A percentile compares a stretch with the other conserved stretches of the same genome.
These are phyloP conservation scores for Exophiala viscosa DNA, from an alignment of 2,329 filamentous ascomycete genomes.

Conservation along the genomic window DNA sequence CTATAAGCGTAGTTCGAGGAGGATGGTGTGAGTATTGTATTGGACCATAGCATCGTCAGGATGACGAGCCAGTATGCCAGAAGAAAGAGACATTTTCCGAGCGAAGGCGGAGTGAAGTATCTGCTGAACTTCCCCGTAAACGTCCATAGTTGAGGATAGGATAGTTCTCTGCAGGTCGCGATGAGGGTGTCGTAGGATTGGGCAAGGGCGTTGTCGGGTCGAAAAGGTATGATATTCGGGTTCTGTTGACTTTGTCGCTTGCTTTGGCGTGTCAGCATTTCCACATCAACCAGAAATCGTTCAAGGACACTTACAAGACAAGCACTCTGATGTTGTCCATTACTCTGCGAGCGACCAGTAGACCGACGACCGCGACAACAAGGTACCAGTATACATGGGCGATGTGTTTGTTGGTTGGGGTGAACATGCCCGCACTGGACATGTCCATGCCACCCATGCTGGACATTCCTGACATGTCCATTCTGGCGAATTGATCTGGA, in stretches of 20 bases:
- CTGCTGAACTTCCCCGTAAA: slow-evolving; percentile 14
- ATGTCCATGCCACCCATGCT: slow-evolving; percentile 28
- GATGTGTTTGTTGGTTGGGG: slow-evolving; percentile 18
- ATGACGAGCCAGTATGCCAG: slow-evolving; percentile 22
- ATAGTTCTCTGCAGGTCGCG: slow-evolving; percentile 18
- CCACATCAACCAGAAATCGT: neutral
- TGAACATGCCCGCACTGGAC: slow-evolving; percentile 22
- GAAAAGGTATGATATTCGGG: slow-evolving; percentile 10
- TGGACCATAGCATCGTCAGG: slow-evolving; percentile 25
- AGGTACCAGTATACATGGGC: slow-evolving; percentile 25
- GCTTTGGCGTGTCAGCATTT: neutral
- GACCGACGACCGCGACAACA: slow-evolving; percentile 15
- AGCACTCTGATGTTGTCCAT: slow-evolving; percentile 12
- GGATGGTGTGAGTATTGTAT: slow-evolving; percentile 20
- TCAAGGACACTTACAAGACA: neutral
- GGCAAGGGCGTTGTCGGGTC: slow-evolving; percentile 17
- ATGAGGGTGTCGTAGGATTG: slow-evolving; percentile 22
- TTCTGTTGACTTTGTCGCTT: slow-evolving; percentile 7
- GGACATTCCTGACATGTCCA: slow-evolving; percentile 22
- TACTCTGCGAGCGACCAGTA: slow-evolving; percentile 10
- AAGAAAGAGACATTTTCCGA: slow-evolving; percentile 23
- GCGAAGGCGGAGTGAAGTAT: slow-evolving; percentile 23
- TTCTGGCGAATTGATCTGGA: neutral
- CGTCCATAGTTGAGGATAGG: slow-evolving; percentile 22
- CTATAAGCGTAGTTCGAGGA: slow-evolving; percentile 29